These are phyloP conservation scores for Suillus lakei DNA, from an alignment of 768 basidiomycete species.

Conservation along the genomic window DNA sequence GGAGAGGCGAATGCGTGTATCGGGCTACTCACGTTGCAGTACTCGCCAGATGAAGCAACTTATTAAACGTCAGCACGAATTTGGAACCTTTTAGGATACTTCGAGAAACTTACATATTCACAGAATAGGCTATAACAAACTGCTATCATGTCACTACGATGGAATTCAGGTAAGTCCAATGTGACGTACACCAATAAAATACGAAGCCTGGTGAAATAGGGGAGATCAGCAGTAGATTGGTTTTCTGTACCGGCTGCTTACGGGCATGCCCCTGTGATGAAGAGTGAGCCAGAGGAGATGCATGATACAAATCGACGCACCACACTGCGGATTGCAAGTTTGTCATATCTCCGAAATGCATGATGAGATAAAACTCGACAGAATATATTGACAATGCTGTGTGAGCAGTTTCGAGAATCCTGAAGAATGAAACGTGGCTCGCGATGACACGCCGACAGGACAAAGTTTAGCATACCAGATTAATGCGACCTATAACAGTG, in stretches of 20 bases:
- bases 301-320: slow-evolving; percentile 7
- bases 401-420: slow-evolving; percentile 20
- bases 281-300: background rate
- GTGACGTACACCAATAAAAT: slow-evolving; percentile 15
- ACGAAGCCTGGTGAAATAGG: slow-evolving; percentile 8
- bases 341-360: slow-evolving; percentile 12
- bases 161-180: background rate
- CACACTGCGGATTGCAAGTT: slow-evolving; percentile 14
- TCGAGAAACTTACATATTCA: slow-evolving; percentile 8
- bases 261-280: slow-evolving; percentile 16
- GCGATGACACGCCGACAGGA: background rate
- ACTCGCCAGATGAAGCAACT: slow-evolving; percentile 26
- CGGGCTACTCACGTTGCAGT: slow-evolving; percentile 17
- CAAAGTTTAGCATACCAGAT: slow-evolving; percentile 15
- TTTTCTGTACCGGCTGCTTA: background rate
- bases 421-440: background rate
- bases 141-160: background rate
- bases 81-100: background rate
- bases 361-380: slow-evolving; percentile 20
- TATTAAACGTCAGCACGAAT: background rate
- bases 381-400: slow-evolving; percentile 19
- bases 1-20: background rate
- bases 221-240: background rate
- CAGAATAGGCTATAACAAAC: slow-evolving; percentile 11
- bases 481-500: slow-evolving; percentile 10